A percentile compares a stretch with the other conserved stretches of the same genome.
These are phyloP conservation scores for Melanogaster broomeanus DNA, from an alignment of 768 basidiomycete genomes.

Conservation along the genomic window DNA sequence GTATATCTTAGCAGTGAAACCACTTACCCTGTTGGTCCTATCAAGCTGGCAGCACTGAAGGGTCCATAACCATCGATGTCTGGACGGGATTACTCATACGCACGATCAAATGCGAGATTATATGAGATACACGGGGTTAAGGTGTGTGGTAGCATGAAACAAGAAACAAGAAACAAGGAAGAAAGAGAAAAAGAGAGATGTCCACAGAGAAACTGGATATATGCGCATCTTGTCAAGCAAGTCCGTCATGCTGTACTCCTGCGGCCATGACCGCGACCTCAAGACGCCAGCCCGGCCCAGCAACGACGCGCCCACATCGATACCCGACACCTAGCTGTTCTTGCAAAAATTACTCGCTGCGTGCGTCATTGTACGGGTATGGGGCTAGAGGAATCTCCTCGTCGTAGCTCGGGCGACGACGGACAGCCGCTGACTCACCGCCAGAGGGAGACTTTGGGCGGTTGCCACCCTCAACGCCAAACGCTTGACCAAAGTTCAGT, in stretches of 20 bases:
- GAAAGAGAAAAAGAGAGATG: not conserved
- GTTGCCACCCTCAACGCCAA: conserved; percentile 32
- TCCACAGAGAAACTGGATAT: too few relatives aligned
- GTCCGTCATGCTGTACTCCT: not conserved
- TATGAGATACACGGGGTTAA: too few relatives aligned
- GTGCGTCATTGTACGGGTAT: conserved; percentile 27
- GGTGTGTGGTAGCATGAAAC: too few relatives aligned
- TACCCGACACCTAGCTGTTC: not conserved
- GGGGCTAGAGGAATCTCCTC: conserved; percentile 43
- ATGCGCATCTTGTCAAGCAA: not conserved
- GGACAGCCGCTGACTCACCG: conserved; percentile 10
- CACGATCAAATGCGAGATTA: too few relatives aligned
- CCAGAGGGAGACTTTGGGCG: conserved; percentile 7
- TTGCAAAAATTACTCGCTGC: not conserved
- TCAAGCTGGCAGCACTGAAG: too few relatives aligned
- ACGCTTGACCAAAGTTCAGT: conserved; percentile 41
- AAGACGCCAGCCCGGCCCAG: not conserved
- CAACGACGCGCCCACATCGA: too few relatives aligned
- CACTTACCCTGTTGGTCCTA: too few relatives aligned
- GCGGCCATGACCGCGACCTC: not conserved
- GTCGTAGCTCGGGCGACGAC: conserved; percentile 35
- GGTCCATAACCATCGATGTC: too few relatives aligned
- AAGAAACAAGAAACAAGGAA: not conserved
- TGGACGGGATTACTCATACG: too few relatives aligned
- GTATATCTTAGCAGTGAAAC: too few relatives aligned